phyloP scores from a whole-genome alignment of 2,329 filamentous ascomycete species.

The Verticillium tricorpus region DNA sequence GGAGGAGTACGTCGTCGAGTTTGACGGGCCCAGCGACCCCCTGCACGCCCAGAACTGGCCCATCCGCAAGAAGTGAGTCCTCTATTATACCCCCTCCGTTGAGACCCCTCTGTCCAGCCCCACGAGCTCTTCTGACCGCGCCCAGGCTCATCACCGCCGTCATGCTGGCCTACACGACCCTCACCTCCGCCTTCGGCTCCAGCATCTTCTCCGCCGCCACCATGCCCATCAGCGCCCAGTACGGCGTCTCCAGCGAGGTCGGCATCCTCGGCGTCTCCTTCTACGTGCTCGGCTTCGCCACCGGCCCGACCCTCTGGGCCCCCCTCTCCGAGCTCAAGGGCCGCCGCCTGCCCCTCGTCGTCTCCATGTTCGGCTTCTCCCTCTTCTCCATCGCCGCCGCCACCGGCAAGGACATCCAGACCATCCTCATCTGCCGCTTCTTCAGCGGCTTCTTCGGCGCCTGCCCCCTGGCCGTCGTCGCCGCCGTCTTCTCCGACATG shows the following conservation, averaged over 20 bases:
- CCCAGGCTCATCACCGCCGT: slow-evolving; percentile 55
- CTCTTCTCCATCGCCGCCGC: slow-evolving; percentile 63
- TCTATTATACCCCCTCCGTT: too few relatives aligned
- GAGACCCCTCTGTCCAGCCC: too few relatives aligned
- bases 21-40: slow-evolving; percentile 78
- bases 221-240: slow-evolving; percentile 48
- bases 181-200: slow-evolving; percentile 68
- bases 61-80: slow-evolving; percentile 64
- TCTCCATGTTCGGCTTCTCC: slow-evolving; percentile 65
- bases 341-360: slow-evolving; percentile 55
- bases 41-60: slow-evolving; percentile 87
- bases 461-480: slow-evolving; percentile 63
- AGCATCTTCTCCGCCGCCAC: slow-evolving; percentile 71
- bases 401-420: slow-evolving; percentile 63
- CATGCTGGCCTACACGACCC: slow-evolving; percentile 69
- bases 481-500: slow-evolving; percentile 69
- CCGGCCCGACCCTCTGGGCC: slow-evolving; percentile 68
- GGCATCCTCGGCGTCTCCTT: slow-evolving; percentile 62
- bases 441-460: slow-evolving; percentile 70
- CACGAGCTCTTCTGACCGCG: not conserved
- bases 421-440: slow-evolving; percentile 67
- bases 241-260: slow-evolving; percentile 57
- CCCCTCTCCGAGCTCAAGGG: slow-evolving; percentile 70
- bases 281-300: slow-evolving; percentile 68
- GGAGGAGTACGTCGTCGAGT: slow-evolving; percentile 80